Evolutionary conservation across 345 rosid genomes (phyloP).

Genomic region (Lagerstroemia speciosa): DNA sequence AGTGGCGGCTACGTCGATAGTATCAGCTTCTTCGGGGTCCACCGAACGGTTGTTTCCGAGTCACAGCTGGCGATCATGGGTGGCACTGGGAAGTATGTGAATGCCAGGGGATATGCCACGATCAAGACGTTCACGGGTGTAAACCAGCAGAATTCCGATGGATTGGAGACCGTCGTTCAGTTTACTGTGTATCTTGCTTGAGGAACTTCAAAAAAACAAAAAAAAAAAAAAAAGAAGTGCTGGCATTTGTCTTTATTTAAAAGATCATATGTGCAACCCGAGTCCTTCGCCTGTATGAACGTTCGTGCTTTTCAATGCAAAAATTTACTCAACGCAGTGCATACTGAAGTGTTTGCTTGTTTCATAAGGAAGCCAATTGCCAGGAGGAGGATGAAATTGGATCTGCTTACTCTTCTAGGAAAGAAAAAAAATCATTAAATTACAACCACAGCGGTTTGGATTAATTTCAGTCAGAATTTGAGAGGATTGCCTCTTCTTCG

Average conservation of each 20-base stretch:
- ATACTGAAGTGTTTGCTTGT: background rate
- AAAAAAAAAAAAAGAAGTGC: background rate
- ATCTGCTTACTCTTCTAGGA: background rate
- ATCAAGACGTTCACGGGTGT: constrained; percentile 50
- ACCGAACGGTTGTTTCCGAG: constrained; percentile 57
- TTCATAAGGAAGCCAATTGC: background rate
- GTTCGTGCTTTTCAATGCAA: background rate
- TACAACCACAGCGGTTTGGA: too few species aligned
- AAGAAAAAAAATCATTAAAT: background rate
- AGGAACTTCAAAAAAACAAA: background rate
- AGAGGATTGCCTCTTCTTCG: too few species aligned
- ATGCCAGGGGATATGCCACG: constrained; percentile 64
- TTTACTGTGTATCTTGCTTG: constrained; percentile 44
- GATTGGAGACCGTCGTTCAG: constrained; percentile 59
- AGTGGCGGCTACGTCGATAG: constrained; percentile 58
- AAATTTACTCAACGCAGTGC: background rate
- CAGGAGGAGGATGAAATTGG: background rate
- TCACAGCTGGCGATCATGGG: constrained; percentile 85
- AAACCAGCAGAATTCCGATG: constrained; percentile 59
- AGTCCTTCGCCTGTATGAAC: background rate
- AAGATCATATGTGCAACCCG: background rate
- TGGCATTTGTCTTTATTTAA: background rate
- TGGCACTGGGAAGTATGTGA: constrained; percentile 77
- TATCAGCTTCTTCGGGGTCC: constrained; percentile 79
- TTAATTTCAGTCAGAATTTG: too few species aligned